Conservation (phyloP, 371 early-diverging fungal species). For the Sporodiniella umbellata region DNA sequence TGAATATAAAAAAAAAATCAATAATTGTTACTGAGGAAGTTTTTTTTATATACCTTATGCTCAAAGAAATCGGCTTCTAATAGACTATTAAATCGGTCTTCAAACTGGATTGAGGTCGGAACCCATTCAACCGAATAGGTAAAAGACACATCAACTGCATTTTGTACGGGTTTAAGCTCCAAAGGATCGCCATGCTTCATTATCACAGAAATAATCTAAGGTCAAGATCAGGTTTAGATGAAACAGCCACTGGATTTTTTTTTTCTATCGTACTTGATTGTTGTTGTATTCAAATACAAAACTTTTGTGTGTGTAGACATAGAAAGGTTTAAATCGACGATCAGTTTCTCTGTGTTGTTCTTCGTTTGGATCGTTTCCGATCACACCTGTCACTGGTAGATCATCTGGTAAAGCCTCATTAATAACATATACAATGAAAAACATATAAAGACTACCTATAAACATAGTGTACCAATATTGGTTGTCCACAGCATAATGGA, state of each 20-base stretch:
- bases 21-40: too few relatives aligned
- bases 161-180: slow-evolving; percentile 19
- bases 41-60: slow-evolving; percentile 66
- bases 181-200: slow-evolving; percentile 41
- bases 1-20: too few relatives aligned
- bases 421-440: too few relatives aligned
- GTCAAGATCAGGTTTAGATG: not conserved
- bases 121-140: slow-evolving; percentile 74
- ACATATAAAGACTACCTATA: slow-evolving; percentile 52
- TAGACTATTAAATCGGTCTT: slow-evolving; percentile 63
- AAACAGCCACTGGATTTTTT: not conserved
- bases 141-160: slow-evolving; percentile 52
- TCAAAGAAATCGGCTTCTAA: slow-evolving; percentile 78
- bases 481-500: slow-evolving; percentile 62
- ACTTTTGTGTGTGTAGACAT: slow-evolving; percentile 61
- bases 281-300: slow-evolving; percentile 63
- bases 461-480: slow-evolving; percentile 75
- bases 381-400: slow-evolving; percentile 55
- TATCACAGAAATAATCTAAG: slow-evolving; percentile 54
- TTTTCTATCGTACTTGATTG: slow-evolving; percentile 32
- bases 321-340: slow-evolving; percentile 24
- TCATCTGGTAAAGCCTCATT: slow-evolving; percentile 50
- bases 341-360: slow-evolving; percentile 26
- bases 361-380: slow-evolving; percentile 22
- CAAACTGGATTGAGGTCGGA: slow-evolving; percentile 53